Base-by-base conservation (phyloP, 345 rosid genomes). In the Citrus medica region DNA sequence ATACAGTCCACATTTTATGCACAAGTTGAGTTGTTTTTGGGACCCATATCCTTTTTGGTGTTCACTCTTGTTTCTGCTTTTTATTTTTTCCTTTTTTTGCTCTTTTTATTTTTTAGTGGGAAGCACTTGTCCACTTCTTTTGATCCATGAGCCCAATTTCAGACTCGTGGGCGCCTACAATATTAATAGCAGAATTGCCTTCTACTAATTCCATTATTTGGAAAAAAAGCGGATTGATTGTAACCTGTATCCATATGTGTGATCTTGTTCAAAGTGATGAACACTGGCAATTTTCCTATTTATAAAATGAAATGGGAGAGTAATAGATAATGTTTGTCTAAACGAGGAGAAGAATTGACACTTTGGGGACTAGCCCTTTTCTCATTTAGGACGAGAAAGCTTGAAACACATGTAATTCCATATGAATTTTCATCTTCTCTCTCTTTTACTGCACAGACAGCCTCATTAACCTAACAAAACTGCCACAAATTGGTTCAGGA, bases 1-100 rank as follows among this genome's bases (percentile, higher is more conserved):
- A 82, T 80, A 24, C 6, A 78, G 81, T 67, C 88, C 90, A 87
- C 90, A 87, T 40, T 40, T 82, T 83, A 58, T 28, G 77, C 42
- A 76, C 21, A 22, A 61, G 62, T 10, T 61, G 76, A 73, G 84
- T 71, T 84, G 83, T 67, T 40, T 25, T 35, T 56, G 83, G 86
- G 83, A 76, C 85, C 87, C 85, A 75, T 62, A 27, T 60, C 59
- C 42, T 85, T 71, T 75, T 71, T 82, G 77, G 76, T 27, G 66
- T 42, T 70, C 69, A 30, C 68, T 40, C 35, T 51, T 80, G 51
- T 78, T 76, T 83, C 79, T 72, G 65, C 75, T 58, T 75, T 46
- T 53, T 73, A 83, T 76, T 74, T 76, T 74, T 24, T 38, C 73
- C 73, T 56, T 67, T 46, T 37, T 76, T 79, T 75, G 62, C 79